Percentiles rank a stretch among this genome's conserved stretches.
Conservation (phyloP, 164 flowering plant species). For the Dillenia turbinata region DNA sequence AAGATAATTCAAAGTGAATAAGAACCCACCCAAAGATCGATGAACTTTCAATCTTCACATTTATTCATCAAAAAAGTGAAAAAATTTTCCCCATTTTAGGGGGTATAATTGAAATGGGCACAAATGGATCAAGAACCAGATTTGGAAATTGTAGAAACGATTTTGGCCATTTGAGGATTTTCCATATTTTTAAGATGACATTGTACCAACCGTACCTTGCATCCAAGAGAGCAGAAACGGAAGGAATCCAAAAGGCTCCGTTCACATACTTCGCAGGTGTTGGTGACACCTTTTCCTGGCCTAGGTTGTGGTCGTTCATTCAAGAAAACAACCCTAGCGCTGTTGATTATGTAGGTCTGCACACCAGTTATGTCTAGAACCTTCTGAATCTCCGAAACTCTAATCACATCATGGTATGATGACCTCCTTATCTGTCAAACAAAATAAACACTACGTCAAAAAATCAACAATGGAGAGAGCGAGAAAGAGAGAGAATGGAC, state of each 20-base stretch:
- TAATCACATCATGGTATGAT: slow-evolving; percentile 95
- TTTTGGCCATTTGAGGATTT: background rate
- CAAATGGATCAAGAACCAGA: too few relatives aligned
- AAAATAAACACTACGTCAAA: background rate
- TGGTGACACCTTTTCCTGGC: slow-evolving; percentile 93
- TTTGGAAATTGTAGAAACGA: background rate
- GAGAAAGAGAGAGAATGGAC: too few relatives aligned
- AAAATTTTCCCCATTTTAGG: too few relatives aligned
- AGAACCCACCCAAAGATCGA: too few relatives aligned
- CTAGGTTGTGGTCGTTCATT: slow-evolving; percentile 91
- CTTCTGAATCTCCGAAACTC: slow-evolving; percentile 87
- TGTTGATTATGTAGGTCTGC: slow-evolving; percentile 92
- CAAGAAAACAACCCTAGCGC: slow-evolving; percentile 84
- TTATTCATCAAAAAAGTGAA: too few relatives aligned
- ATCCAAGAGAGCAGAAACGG: slow-evolving; percentile 90
- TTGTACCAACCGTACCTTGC: slow-evolving; percentile 56
- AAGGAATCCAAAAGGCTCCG: slow-evolving; percentile 90
- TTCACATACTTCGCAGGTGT: slow-evolving; percentile 84
- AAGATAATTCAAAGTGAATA: too few relatives aligned
- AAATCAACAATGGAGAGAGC: background rate
- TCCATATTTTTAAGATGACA: too few relatives aligned
- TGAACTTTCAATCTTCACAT: too few relatives aligned
- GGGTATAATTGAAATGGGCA: too few relatives aligned
- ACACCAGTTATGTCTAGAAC: slow-evolving; percentile 76
- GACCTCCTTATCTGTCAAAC: slow-evolving; percentile 87